Percentiles rank a stretch among this genome's conserved stretches.
Conservation (phyloP, 2,329 filamentous ascomycete genomes). For the Colletotrichum lini region DNA sequence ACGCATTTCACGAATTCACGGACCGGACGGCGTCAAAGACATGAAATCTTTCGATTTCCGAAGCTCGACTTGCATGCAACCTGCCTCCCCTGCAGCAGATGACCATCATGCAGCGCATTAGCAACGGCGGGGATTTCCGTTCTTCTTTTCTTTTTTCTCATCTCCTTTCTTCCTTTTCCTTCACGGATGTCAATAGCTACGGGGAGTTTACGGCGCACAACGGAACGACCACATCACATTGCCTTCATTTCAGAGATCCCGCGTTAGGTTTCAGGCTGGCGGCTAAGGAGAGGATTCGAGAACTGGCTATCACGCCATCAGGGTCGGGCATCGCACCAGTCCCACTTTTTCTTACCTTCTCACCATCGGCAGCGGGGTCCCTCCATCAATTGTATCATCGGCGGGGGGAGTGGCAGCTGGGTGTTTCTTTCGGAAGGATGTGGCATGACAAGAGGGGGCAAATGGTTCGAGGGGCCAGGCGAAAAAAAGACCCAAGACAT, state of each 20-base stretch:
- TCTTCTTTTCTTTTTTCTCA: too few species aligned
- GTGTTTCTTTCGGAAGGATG: neutral
- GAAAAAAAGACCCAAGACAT: constrained; percentile 15
- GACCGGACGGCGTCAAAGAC: constrained; percentile 7
- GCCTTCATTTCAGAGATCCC: too few species aligned
- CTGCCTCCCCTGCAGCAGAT: neutral
- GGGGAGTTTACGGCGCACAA: constrained; percentile 21
- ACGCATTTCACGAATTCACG: constrained; percentile 13
- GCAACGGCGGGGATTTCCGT: neutral
- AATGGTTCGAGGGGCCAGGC: constrained; percentile 7
- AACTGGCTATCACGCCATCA: constrained; percentile 26
- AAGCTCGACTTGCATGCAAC: constrained; percentile 5
- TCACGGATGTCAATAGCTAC: neutral
- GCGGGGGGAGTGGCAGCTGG: constrained; percentile 10
- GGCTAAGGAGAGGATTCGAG: neutral
- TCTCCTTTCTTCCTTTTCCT: neutral
- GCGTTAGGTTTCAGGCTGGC: neutral
- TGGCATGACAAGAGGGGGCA: neutral
- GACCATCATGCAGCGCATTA: neutral
- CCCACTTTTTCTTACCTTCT: constrained; percentile 20
- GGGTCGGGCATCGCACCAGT: constrained; percentile 27
- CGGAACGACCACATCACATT: neutral
- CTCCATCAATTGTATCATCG: constrained; percentile 17
- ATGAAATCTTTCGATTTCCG: neutral
- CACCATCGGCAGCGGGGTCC: neutral